These are phyloP conservation scores for Rhododendron williamsianum DNA, from an alignment of 148 eudicot species.

Conservation along the genomic window DNA sequence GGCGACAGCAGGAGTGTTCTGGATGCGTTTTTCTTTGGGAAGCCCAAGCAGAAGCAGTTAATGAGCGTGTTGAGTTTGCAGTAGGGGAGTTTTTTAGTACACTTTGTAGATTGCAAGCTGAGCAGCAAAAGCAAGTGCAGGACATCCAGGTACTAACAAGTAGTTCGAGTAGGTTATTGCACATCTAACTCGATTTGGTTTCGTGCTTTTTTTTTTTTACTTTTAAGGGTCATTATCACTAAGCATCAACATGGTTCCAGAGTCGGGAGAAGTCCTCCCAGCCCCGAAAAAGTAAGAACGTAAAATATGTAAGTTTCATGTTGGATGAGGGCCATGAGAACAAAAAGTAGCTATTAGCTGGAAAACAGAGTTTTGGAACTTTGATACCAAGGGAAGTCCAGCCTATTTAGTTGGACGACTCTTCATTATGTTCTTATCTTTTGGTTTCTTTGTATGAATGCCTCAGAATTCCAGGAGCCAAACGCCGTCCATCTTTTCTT, in stretches of 20 bases:
- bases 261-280: background rate
- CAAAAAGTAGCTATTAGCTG: background rate
- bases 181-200: background rate
- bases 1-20: slow-evolving; percentile 60
- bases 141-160: slow-evolving; percentile 66
- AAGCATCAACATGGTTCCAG: background rate
- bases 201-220: background rate
- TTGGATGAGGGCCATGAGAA: background rate
- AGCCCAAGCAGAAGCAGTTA: slow-evolving; percentile 86
- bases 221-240: background rate
- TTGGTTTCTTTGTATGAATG: background rate
- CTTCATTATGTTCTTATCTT: background rate
- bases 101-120: slow-evolving; percentile 86
- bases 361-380: background rate
- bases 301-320: background rate
- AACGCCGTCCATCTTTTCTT: background rate
- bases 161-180: background rate
- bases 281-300: background rate
- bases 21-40: slow-evolving; percentile 96
- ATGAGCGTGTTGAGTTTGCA: slow-evolving; percentile 77
- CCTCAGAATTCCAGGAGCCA: background rate
- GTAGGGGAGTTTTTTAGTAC: slow-evolving; percentile 85
- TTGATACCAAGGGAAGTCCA: background rate
- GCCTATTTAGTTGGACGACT: background rate
- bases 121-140: slow-evolving; percentile 81